These are phyloP conservation scores for Grigorovia humatica DNA, from an alignment of 805 yeast species.

Conservation along the genomic window DNA sequence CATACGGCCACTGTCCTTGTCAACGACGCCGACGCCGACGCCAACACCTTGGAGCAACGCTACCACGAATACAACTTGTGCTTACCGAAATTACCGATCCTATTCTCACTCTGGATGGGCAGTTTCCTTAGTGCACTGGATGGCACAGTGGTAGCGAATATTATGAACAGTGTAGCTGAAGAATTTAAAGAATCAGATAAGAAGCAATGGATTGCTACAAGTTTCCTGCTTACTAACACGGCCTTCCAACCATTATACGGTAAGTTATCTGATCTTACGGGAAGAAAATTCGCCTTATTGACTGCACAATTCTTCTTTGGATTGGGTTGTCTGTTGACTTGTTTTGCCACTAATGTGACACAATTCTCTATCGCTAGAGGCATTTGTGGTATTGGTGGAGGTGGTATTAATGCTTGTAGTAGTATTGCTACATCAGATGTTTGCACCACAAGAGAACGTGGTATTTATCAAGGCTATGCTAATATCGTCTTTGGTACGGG, in stretches of 20 bases:
- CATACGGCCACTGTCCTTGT: background rate
- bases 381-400: constrained; percentile 85
- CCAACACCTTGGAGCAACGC: constrained; percentile 13
- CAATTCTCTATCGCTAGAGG: constrained; percentile 47
- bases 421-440: constrained; percentile 71
- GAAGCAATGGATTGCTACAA: constrained; percentile 58
- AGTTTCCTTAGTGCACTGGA: constrained; percentile 38
- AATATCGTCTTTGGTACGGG: constrained; percentile 70
- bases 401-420: constrained; percentile 68
- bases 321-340: constrained; percentile 38
- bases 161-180: constrained; percentile 38
- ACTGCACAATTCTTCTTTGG: constrained; percentile 35
- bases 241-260: constrained; percentile 64
- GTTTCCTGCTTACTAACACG: constrained; percentile 51
- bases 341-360: constrained; percentile 24
- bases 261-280: constrained; percentile 45
- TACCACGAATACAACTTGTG: constrained; percentile 20
- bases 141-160: constrained; percentile 39
- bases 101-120: constrained; percentile 37
- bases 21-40: background rate
- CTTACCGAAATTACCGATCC: constrained; percentile 24
- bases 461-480: constrained; percentile 74
- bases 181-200: constrained; percentile 39
- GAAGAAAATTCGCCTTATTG: constrained; percentile 36
- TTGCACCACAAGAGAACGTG: constrained; percentile 66